A percentile compares a stretch with the other conserved stretches of the same genome.
phyloP scores from a whole-genome alignment of 306 rosid species.

The Elaeagnus macrophylla region DNA sequence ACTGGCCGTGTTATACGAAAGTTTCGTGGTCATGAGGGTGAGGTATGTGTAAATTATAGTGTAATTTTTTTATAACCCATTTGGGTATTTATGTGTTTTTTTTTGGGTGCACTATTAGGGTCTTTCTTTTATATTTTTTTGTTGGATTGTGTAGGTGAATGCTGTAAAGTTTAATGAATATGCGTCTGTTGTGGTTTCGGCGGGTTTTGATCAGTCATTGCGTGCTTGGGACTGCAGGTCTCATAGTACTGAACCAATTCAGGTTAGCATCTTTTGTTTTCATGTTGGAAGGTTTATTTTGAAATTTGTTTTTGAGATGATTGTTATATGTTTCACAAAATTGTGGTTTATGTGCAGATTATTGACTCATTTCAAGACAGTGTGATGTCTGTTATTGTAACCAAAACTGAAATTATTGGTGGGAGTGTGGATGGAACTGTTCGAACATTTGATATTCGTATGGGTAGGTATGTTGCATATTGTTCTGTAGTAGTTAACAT shows the following conservation, averaged over 20 bases:
- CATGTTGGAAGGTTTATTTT: not conserved
- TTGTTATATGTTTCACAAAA: not conserved
- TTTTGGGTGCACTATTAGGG: not conserved
- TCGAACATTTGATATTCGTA: conserved; percentile 71
- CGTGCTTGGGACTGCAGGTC: conserved; percentile 96
- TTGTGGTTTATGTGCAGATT: conserved; percentile 49
- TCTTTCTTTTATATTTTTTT: not conserved
- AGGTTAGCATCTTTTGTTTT: conserved; percentile 34
- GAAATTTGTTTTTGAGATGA: conserved; percentile 9
- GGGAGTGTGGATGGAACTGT: conserved; percentile 98
- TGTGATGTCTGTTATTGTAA: conserved; percentile 80
- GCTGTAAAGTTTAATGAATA: conserved; percentile 77
- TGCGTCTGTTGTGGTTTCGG: conserved; percentile 74
- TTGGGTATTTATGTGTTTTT: conserved; percentile 2
- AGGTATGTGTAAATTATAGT: conserved; percentile 21
- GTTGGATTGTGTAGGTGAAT: conserved; percentile 45
- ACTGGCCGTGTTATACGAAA: conserved; percentile 75
- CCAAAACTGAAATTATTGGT: conserved; percentile 74
- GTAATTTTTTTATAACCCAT: not conserved
- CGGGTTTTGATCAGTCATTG: conserved; percentile 86
- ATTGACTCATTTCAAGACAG: conserved; percentile 74
- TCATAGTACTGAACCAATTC: conserved; percentile 78
- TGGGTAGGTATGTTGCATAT: conserved; percentile 54
- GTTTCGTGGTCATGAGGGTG: conserved; percentile 86
- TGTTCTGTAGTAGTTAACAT: not conserved